phyloP scores from a whole-genome alignment of 306 rosid genomes.

The Trifolium pratense region DNA sequence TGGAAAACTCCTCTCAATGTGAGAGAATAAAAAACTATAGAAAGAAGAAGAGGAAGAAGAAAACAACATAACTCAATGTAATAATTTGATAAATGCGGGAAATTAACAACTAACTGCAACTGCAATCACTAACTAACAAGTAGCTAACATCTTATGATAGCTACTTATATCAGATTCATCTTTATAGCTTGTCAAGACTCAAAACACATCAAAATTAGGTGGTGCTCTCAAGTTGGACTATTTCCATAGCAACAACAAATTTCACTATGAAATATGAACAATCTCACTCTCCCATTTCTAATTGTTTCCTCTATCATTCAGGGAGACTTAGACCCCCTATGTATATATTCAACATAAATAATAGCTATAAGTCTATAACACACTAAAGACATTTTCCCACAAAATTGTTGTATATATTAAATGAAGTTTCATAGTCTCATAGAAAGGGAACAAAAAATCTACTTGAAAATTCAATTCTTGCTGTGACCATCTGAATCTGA shows the following conservation, averaged over 20 bases:
- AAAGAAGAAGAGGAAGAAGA: background rate
- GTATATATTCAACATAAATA: background rate
- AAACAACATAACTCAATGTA: no score
- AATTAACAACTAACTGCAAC: background rate
- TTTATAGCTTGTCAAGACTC: background rate
- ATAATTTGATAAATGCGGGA: no score
- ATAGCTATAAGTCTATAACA: background rate
- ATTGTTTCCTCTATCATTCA: no score
- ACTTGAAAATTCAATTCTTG: conserved; percentile 2
- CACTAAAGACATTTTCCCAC: background rate
- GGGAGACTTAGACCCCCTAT: no score
- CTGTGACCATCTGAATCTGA: background rate
- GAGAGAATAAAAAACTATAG: no score
- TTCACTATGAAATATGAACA: no score
- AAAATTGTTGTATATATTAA: background rate
- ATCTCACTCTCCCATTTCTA: no score
- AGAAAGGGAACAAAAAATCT: background rate
- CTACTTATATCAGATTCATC: background rate
- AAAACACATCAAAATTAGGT: background rate
- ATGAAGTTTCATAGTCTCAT: background rate
- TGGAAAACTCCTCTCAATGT: no score
- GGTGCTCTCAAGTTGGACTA: background rate
- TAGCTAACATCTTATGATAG: background rate
- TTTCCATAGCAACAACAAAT: no score
- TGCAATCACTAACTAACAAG: background rate